Evolutionary conservation across 2,329 filamentous ascomycete species (phyloP).

Genomic region (Fusarium zealandicum): DNA sequence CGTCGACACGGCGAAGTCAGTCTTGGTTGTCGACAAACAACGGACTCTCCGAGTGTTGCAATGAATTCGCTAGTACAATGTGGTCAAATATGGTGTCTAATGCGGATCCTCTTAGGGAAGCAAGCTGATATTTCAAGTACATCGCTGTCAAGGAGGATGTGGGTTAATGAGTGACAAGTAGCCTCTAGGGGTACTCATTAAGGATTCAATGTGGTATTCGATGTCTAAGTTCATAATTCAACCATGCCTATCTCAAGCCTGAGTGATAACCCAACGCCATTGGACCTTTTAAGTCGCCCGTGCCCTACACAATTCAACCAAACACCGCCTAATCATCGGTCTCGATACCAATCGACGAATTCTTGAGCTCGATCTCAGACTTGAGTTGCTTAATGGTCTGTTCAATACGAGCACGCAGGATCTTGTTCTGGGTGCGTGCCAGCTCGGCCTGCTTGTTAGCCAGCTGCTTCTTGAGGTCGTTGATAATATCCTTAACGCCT

Average conservation of each 20-base stretch:
- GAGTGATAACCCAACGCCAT: constrained; percentile 29
- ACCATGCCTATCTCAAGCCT: constrained; percentile 16
- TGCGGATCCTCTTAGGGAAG: not conserved
- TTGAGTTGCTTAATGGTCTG: constrained; percentile 57
- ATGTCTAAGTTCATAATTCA: constrained; percentile 18
- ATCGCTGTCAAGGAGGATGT: no score
- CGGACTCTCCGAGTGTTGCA: constrained; percentile 32
- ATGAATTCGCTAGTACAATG: not conserved
- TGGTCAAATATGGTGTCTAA: not conserved
- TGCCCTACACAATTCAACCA: not conserved
- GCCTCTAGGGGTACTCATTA: constrained; percentile 4
- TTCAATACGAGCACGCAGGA: constrained; percentile 59
- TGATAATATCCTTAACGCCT: constrained; percentile 63
- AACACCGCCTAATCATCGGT: constrained; percentile 43
- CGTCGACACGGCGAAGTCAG: constrained; percentile 43
- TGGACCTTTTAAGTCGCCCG: not conserved
- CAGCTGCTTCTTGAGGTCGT: constrained; percentile 60
- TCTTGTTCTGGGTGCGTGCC: constrained; percentile 53
- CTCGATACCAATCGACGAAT: constrained; percentile 53
- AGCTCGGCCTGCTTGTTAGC: constrained; percentile 54
- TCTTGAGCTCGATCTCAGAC: constrained; percentile 55
- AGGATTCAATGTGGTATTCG: constrained; percentile 30
- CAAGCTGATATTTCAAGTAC: no score
- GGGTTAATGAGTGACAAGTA: not conserved
- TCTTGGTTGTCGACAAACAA: constrained; percentile 40